A percentile compares a stretch with the other conserved stretches of the same genome.
These are phyloP conservation scores for Leptosphaerulina australis DNA, from an alignment of 2,329 filamentous ascomycete species.

Conservation along the genomic window DNA sequence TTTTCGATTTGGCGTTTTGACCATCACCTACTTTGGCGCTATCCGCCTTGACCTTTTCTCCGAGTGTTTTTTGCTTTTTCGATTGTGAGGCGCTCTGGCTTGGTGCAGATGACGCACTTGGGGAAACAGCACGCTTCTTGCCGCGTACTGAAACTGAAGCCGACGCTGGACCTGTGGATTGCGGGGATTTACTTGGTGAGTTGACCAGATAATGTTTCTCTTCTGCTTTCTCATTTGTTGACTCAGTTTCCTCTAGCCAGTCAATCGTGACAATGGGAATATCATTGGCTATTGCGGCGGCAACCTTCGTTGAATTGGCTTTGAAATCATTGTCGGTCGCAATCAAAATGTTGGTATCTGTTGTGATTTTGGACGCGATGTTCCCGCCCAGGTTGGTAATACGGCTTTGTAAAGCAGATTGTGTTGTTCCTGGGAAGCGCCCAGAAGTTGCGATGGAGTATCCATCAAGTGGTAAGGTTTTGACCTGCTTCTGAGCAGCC, in stretches of 20 bases:
- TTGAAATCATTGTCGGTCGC: constrained; percentile 61
- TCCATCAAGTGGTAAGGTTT: constrained; percentile 53
- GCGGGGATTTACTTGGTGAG: neutral
- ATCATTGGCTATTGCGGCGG: constrained; percentile 53
- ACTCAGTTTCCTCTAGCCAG: constrained; percentile 67
- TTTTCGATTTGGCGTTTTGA: constrained; percentile 52
- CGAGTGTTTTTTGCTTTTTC: constrained; percentile 33
- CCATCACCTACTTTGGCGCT: constrained; percentile 51
- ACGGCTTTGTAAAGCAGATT: constrained; percentile 56
- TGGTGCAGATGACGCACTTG: constrained; percentile 21
- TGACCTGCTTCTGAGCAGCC: constrained; percentile 26
- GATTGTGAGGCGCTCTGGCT: constrained; percentile 17
- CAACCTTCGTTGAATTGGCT: constrained; percentile 59
- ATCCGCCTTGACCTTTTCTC: constrained; percentile 25
- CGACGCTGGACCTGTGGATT: constrained; percentile 10
- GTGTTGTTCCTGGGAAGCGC: constrained; percentile 61
- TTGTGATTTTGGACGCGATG: constrained; percentile 56
- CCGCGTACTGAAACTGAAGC: constrained; percentile 24
- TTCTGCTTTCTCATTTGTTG: constrained; percentile 49
- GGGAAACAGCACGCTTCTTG: constrained; percentile 44
- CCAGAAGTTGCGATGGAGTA: constrained; percentile 65
- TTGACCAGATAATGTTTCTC: constrained; percentile 49
- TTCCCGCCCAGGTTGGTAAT: constrained; percentile 59
- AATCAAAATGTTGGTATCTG: constrained; percentile 62
- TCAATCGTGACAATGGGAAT: constrained; percentile 63